Evolutionary conservation across 1,139 yeast genomes (phyloP), one percentile per base, ranked within the genome.

Genomic region (Pichia norvegensis): DNA sequence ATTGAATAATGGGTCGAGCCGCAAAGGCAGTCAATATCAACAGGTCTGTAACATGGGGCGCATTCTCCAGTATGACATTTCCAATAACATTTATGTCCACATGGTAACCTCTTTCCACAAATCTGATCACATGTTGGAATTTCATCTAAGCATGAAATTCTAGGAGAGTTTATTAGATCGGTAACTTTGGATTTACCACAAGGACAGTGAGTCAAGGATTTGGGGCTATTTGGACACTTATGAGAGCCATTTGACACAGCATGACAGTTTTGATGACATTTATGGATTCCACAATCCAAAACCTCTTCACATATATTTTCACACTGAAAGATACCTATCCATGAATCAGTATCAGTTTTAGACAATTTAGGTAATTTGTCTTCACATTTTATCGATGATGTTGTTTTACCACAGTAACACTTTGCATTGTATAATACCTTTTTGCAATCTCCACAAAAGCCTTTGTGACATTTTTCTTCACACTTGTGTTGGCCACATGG

Each of bases 401-500:
- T 56, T 4, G 73, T 67, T 40, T 73, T 70, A 0, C 96, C 95
- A 67, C 97, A 88, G 59, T 84, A 88, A 61, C 97, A 88, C 21
- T 57, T 63, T 2, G 75, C 72, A 20, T 35, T n/a, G 3, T 76
- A 61, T 5, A 59, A 42, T 10, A 57, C 55, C 46, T 67, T 70
- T 10, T 67, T 63, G 62, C 97, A 88, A 9, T 71, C 69, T 0
- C 95, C 95, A 67, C 97, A 88, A 29, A 84, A 69, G 0, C 95
- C 96, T 20, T 69, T 62, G 63, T 88, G 97, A 56, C 95, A 84
- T 9, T 51, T 55, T 38, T 66, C 64, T 3, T 63, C 54, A 63
- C 95, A 87, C 35, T 60, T 64, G 59, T 88, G 97, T 21, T 76
- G 70, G 11, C 87, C 90, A 68, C 97, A 88, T 1, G 90, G 77